Conservation (phyloP, 2,329 filamentous ascomycete genomes). For the Orbilia quercus region DNA sequence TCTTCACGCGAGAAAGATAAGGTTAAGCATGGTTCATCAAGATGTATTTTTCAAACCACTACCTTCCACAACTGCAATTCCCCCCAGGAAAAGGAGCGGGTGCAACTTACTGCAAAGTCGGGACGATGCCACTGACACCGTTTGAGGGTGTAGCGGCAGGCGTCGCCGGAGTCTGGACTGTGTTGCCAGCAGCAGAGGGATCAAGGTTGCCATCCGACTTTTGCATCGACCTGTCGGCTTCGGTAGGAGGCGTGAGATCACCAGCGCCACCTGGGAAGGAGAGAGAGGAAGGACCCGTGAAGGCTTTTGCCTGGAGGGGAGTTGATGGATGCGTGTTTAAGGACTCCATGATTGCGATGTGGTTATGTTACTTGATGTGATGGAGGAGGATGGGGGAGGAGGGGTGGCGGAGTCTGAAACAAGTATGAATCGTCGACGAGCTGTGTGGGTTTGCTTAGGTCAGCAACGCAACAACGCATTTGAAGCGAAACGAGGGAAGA, state of each 20-base stretch:
- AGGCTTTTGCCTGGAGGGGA: slow-evolving; percentile 92
- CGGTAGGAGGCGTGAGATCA: slow-evolving; percentile 83
- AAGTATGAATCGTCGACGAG: slow-evolving; percentile 27
- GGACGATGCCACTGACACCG: slow-evolving; percentile 88
- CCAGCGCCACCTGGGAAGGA: slow-evolving; percentile 87
- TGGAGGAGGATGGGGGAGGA: slow-evolving; percentile 2
- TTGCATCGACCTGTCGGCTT: slow-evolving; percentile 72
- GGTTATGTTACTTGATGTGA: no score
- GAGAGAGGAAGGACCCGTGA: slow-evolving; percentile 90
- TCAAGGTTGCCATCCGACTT: slow-evolving; percentile 67
- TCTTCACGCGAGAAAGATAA: slow-evolving; percentile 69
- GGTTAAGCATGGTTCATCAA: slow-evolving; percentile 66
- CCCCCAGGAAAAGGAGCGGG: slow-evolving; percentile 59
- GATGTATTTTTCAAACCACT: slow-evolving; percentile 56
- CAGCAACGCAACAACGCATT: slow-evolving; percentile 12
- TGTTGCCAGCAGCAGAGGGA: slow-evolving; percentile 65
- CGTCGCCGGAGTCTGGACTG: slow-evolving; percentile 72
- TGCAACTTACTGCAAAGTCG: slow-evolving; percentile 90
- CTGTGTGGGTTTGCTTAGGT: slow-evolving; percentile 5
- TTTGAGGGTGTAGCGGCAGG: slow-evolving; percentile 89
- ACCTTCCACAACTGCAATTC: slow-evolving; percentile 58
- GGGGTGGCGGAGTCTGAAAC: slow-evolving; percentile 1
- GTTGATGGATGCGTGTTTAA: slow-evolving; percentile 92
- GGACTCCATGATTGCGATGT: slow-evolving; percentile 76
- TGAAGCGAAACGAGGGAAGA: background rate